Percentiles rank a stretch among this genome's conserved stretches.
phyloP scores from a whole-genome alignment of 2,329 filamentous ascomycete species.

The Nannizziopsis arthrosporioides region DNA sequence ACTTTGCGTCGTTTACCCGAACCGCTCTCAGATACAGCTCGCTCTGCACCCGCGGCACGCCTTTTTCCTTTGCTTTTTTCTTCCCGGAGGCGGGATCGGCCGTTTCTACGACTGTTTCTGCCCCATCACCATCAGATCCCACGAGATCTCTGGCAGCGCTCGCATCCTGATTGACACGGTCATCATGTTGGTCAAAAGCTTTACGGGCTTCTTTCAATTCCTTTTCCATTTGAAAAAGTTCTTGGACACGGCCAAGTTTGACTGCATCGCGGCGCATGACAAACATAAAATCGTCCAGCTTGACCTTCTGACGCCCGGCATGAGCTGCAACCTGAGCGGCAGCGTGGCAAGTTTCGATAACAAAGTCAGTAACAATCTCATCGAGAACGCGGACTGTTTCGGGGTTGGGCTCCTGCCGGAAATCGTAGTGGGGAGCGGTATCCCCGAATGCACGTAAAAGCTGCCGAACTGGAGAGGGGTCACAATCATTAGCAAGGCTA shows the following conservation, averaged over 20 bases:
- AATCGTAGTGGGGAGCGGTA: constrained; percentile 44
- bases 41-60: constrained; percentile 2
- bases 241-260: constrained; percentile 79
- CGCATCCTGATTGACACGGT: constrained; percentile 31
- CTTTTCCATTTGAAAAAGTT: constrained; percentile 78
- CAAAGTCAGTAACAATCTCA: constrained; percentile 93
- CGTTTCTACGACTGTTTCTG: constrained; percentile 12
- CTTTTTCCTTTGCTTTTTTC: constrained; percentile 18
- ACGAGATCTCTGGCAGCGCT: constrained; percentile 24
- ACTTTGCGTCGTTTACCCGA: constrained; percentile 14
- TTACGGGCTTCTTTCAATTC: constrained; percentile 75
- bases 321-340: constrained; percentile 77
- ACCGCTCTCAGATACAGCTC: constrained; percentile 2
- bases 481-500: neutral
- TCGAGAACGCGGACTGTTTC: constrained; percentile 80
- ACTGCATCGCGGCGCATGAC: constrained; percentile 72
- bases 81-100: constrained; percentile 1
- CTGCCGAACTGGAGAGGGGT: constrained; percentile 25
- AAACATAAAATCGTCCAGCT: constrained; percentile 96
- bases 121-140: constrained; percentile 15
- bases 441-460: constrained; percentile 38
- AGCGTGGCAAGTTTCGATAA: constrained; percentile 84
- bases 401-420: constrained; percentile 63
- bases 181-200: constrained; percentile 37
- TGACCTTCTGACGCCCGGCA: constrained; percentile 86